Evolutionary conservation across 495 filamentous ascomycete genomes (phyloP), one percentile per base, ranked within the genome.

Genomic region (Hypoxylon fuscum): DNA sequence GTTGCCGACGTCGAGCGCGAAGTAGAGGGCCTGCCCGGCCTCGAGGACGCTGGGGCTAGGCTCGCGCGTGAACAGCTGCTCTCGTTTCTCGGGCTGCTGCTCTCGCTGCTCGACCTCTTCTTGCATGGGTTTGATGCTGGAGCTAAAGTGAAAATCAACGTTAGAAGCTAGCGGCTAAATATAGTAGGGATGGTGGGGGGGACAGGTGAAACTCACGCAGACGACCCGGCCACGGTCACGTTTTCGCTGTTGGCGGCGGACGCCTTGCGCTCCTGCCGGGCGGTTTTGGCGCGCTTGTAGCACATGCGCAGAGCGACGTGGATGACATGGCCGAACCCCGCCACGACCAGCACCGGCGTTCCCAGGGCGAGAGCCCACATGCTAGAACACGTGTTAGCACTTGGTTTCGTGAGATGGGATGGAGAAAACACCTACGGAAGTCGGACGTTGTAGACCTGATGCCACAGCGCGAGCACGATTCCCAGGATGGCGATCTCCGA

Each of bases 401-500:
- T 25, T 21, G 9, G 22, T 15, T 18, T 10, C 41, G 45, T 60
- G 27, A 31, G 12, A 41, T 12, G 0, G 31, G 20, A 22, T 11
- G 12, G 14, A 1, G 22, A 25, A 27, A 10, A 23, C 9, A 55
- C 75, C 55, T 59, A 79, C 76, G 77, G 76, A n/a, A 73, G 75
- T 50, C 76, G 71, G 41, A 72, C 69, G 29, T 72, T 65, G 9
- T 64, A 57, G 12, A 81, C 59, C 12, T 68, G 61, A 58, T 81
- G 77, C 53, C 68, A 68, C n/a, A 76, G 62, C 51, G 76, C 57
- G 6, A 82, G 57, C 20, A 70, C 52, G 18, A 82, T 74, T 8
- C 81, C 81, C 11, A 79, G 34, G 27, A 80, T 79, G 25, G 81
- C 81, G n/a, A 82, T 78, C 38, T 76, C 50, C 9, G 77, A 73